A percentile compares a stretch with the other conserved stretches of the same genome.
Evolutionary conservation across 768 basidiomycete species (phyloP).

Genomic region (Pulveroboletus frians): DNA sequence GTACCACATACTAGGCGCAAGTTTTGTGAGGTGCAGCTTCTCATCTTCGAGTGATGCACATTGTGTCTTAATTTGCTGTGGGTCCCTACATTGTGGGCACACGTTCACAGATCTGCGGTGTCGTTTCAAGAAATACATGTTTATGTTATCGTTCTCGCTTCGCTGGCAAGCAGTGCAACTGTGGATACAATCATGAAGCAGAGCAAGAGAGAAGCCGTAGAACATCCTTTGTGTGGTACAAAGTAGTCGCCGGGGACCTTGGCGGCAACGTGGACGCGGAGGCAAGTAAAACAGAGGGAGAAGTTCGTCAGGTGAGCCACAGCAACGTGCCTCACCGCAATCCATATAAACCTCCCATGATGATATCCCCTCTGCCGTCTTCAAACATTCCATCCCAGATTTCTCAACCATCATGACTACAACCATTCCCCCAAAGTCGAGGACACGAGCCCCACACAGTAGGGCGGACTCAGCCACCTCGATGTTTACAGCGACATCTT

Average conservation of each 20-base stretch:
- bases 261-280: no score
- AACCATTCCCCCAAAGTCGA: background rate
- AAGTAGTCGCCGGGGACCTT: background rate
- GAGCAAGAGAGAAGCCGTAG: background rate
- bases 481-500: background rate
- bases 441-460: background rate
- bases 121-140: background rate
- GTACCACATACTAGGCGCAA: background rate
- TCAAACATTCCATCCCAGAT: background rate
- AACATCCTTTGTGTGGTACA: background rate
- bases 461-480: background rate
- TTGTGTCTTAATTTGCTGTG: no score
- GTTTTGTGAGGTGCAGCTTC: background rate
- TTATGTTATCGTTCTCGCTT: background rate
- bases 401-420: background rate
- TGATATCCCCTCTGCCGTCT: background rate
- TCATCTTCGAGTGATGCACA: background rate
- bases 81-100: background rate
- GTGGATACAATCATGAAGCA: conserved; percentile 7
- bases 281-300: no score
- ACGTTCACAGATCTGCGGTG: conserved; percentile 2
- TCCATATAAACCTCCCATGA: conserved; percentile 10
- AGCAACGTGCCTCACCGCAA: background rate
- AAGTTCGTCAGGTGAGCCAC: background rate
- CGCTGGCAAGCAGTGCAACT: background rate